Base-by-base conservation (phyloP, 2,329 filamentous ascomycete genomes). In the Phaeomoniella chlamydospora region DNA sequence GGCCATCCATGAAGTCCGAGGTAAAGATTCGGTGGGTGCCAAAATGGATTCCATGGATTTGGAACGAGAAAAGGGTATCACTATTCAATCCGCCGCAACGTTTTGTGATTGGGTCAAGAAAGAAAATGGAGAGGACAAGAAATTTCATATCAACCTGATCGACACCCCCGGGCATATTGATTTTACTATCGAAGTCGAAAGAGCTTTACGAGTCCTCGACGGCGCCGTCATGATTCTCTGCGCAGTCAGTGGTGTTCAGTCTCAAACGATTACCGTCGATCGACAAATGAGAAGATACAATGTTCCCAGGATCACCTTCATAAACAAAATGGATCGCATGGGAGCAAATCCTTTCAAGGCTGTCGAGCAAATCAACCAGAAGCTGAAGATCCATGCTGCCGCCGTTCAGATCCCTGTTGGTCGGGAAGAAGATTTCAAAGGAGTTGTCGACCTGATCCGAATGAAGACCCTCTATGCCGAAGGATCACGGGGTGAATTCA, bases 21-120 rank as follows among this genome's bases (percentile, higher is more conserved):
- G 86, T 40, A 87, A 88, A 54, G 90, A 98, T 70, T 75, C 82
- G 22, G 86, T 94, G 29, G 90, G 90, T 45, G 90, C 90, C 41
- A 98, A 98, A 68, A 98, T 98, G 90, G 90, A 98, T 67, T 94
- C 87, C 16, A 98, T 98, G 90, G 90, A 98, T 49, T 69, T 98
- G 47, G 90, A 98, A 64, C 74, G 90, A 60, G 90, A 96, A 59
- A 94, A 94, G 67, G 90, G 90, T 51, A 98, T 98, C 57, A 98
- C 90, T 39, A 98, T 98, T 52, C 88, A 98, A 60, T 96, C 88
- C 47, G 90, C 90, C 9, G 90, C 90, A 15, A 98, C 90, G 1
- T 98, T 94, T 58, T 93, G 85, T 59, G 87, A 98, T 62, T 98
- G 90, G 90, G 65, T 80, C 46, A 94, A 93, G 67, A 78, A 74